Percentiles rank a stretch among this genome's conserved stretches.
phyloP scores from a whole-genome alignment of 208 protist genomes.

The Wallacemonas rigidus region DNA sequence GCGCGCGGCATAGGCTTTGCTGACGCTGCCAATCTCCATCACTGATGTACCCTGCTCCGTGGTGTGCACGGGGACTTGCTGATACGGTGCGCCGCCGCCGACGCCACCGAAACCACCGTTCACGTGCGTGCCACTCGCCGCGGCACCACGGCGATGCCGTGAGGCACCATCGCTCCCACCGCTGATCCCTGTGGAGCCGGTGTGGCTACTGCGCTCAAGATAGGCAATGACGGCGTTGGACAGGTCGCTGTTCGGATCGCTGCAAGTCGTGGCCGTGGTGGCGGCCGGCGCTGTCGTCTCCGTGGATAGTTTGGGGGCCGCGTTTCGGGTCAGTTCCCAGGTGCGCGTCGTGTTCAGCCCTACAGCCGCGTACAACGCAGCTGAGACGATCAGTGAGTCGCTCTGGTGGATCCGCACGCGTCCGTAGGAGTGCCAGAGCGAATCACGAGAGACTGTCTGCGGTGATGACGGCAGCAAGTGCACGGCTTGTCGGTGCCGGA shows the following conservation, averaged over 20 bases:
- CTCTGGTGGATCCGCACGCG: slow-evolving; percentile 35
- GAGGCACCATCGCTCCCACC: not conserved
- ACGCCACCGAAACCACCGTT: not conserved
- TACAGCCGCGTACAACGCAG: slow-evolving; percentile 37
- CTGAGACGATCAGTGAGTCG: slow-evolving; percentile 42
- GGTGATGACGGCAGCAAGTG: slow-evolving; percentile 9
- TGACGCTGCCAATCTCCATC: slow-evolving; percentile 19
- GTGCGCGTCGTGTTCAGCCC: slow-evolving; percentile 26
- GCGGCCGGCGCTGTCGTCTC: slow-evolving; percentile 7
- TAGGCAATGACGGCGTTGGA: not conserved
- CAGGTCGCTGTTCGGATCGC: slow-evolving; percentile 5
- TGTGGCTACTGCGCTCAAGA: slow-evolving; percentile 3
- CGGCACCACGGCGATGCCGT: not conserved
- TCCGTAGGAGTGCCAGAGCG: slow-evolving; percentile 43
- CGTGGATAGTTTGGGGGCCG: not conserved
- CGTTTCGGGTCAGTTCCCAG: slow-evolving; percentile 4
- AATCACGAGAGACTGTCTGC: slow-evolving; percentile 7
- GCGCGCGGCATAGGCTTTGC: slow-evolving; percentile 11
- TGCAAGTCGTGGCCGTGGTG: not conserved
- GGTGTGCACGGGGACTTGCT: slow-evolving; percentile 6
- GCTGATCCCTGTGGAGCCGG: not conserved
- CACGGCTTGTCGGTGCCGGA: not conserved
- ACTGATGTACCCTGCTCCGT: slow-evolving; percentile 3
- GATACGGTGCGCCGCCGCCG: too few relatives aligned
- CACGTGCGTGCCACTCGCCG: not conserved